Base-by-base conservation (phyloP, 345 rosid species). In the Trapa incisa region DNA sequence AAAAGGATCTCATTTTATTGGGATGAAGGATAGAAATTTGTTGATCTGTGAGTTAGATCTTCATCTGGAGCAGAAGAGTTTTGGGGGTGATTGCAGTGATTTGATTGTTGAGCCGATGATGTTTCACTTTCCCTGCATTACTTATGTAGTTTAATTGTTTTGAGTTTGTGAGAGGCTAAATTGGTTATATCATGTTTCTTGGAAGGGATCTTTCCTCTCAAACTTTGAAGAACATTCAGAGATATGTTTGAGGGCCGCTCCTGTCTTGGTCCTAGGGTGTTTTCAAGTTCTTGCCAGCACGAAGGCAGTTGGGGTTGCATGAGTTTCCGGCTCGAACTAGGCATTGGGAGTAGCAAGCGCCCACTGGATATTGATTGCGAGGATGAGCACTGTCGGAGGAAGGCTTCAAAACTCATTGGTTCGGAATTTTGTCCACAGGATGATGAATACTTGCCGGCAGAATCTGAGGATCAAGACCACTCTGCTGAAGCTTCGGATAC, bases 161-260 rank as follows among this genome's bases (percentile, higher is more conserved):
- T 66, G 13, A n/a, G 41, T 35, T 48, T 48, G 5, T 14, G 15
- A 37, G 35, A n/a, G 33, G 58, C 58, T 22, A 35, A 66, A 37
- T 47, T 66, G 14, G 42, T 50, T 17, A 10, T 14, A 52, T 47
- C 43, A 5, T 65, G 4, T 42, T 65, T 22, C 14, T 41, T 65
- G 37, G 64, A 65, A 70, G 72, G 70, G 80, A 80, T 83, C 63
- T 16, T 57, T 11, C 37, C 3, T 33, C 62, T 57, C 38, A 58
- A 58, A 58, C 63, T 33, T 58, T 33, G 63, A 33, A 58, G 63
- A 58, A 11, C 10, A 15, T 33, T 2, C 38, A 58, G 63, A 7
- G 63, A 58, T 53, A 91, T 89, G 97, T 80, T 89, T 80, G 94
- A 91, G 78, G 84, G 85, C 45, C 85, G 83, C 68, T 75, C 83